A percentile compares a stretch with the other conserved stretches of the same genome.
Evolutionary conservation across 768 basidiomycete genomes (phyloP).

Genomic region (Macrocybe gigantea): DNA sequence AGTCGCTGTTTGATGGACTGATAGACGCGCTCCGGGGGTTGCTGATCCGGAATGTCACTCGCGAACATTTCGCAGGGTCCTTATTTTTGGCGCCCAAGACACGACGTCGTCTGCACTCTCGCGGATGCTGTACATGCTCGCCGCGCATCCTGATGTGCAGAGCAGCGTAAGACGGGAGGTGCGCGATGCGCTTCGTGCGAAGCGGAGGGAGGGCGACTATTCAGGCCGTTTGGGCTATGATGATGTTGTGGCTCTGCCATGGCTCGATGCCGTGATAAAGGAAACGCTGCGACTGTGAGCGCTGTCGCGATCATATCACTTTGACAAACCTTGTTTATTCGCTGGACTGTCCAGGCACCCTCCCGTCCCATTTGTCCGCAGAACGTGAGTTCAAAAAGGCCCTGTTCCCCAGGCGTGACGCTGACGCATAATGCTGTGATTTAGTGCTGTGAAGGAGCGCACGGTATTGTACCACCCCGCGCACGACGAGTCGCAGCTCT

Average conservation of each 20-base stretch:
- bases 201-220: slow-evolving; percentile 10
- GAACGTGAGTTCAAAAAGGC: slow-evolving; percentile 26
- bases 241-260: slow-evolving; percentile 28
- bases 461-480: slow-evolving; percentile 30
- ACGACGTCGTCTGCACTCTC: slow-evolving; percentile 41
- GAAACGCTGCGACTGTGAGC: slow-evolving; percentile 40
- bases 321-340: background rate
- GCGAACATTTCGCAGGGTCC: slow-evolving; percentile 22
- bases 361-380: slow-evolving; percentile 39
- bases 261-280: slow-evolving; percentile 40
- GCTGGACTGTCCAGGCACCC: slow-evolving; percentile 26
- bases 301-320: background rate
- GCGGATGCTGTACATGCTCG: slow-evolving; percentile 33
- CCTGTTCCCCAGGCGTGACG: background rate
- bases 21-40: too few species aligned
- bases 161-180: slow-evolving; percentile 30
- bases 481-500: slow-evolving; percentile 16
- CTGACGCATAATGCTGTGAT: background rate
- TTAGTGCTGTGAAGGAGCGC: slow-evolving; percentile 37
- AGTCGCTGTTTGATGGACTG: slow-evolving; percentile 7
- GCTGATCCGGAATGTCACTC: too few species aligned
- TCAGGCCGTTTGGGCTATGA: slow-evolving; percentile 25
- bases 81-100: slow-evolving; percentile 47
- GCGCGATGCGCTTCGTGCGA: slow-evolving; percentile 14
- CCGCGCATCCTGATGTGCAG: slow-evolving; percentile 33